Base-by-base conservation (phyloP, 2,329 filamentous ascomycete species). In the Diaporthe australafricana region DNA sequence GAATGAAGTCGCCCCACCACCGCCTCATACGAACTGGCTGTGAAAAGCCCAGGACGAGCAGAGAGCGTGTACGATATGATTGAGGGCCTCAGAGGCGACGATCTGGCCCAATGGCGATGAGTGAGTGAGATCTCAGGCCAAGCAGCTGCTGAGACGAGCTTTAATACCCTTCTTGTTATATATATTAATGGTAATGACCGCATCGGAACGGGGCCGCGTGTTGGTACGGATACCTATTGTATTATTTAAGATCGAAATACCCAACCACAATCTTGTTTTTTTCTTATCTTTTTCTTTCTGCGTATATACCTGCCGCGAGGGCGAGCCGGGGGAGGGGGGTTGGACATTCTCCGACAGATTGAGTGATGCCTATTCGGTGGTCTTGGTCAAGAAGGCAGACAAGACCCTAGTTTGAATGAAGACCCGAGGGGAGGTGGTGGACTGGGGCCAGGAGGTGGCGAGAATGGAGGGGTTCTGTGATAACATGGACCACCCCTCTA, bases 101-200 rank as follows among this genome's bases (percentile, higher is more conserved):
- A 20, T 25, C 25, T 56, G 38, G n/a, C 38, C 38, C 27, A 11
- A 35, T 11, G 20, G 20, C 38, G n/a, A 52, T 35, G 20, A 45
- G 38, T 30, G 53, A 56, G 25, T 17, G 27, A 32, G 30, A 20
- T n/a, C 40, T 20, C 57, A 38, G 48, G 62, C 17, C 17, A 45
- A 48, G 22, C 20, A 67, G 63, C 42, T 67, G 42, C n/a, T 56
- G 42, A 47, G 66, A 32, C 16, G 38, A 68, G 66, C 9, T 38
- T 68, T 53, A 68, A 68, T 68, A 47, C 42, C 48, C 32, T 27
- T 22, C 45, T 66, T 71, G 52, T 57, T 68, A 27, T 66, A 52
- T 66, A 65, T 68, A 38, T n/a, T 71, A 71, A 71, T 68, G 62
- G 53, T 68, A 68, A 68, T 68, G 60, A 65, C 60, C 60, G 45